Conservation (phyloP, 345 rosid species). For the Corchorus olitorius region DNA sequence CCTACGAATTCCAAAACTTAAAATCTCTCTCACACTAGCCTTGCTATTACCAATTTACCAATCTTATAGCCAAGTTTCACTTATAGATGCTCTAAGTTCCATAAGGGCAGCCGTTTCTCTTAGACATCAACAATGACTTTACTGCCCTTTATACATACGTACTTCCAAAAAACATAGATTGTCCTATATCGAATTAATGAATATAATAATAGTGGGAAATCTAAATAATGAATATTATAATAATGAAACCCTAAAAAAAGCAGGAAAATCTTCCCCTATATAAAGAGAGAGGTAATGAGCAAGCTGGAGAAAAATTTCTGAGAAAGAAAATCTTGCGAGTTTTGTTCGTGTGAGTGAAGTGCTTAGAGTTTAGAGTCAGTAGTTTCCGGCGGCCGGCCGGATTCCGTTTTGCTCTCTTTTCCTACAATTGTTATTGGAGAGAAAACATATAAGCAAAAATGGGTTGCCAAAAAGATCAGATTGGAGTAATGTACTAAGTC, state of each 20-base stretch:
- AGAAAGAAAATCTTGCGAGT: background rate
- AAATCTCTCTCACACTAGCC: too few species aligned
- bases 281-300: background rate
- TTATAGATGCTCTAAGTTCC: background rate
- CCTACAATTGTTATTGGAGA: background rate
- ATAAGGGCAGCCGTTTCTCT: constrained; percentile 15
- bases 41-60: background rate
- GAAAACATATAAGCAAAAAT: background rate
- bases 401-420: background rate
- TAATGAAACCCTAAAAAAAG: background rate
- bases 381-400: background rate
- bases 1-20: background rate
- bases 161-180: background rate
- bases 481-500: too few species aligned
- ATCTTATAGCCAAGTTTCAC: background rate
- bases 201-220: background rate
- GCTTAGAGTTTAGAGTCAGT: background rate
- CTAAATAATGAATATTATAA: too few species aligned
- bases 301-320: background rate
- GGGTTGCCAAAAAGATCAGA: too few species aligned
- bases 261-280: background rate
- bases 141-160: background rate
- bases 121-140: constrained; percentile 3
- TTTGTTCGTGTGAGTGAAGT: background rate
- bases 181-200: background rate